These are phyloP conservation scores for Talaromyces sp. DNA, from an alignment of 2,329 filamentous ascomycete species.

Conservation along the genomic window DNA sequence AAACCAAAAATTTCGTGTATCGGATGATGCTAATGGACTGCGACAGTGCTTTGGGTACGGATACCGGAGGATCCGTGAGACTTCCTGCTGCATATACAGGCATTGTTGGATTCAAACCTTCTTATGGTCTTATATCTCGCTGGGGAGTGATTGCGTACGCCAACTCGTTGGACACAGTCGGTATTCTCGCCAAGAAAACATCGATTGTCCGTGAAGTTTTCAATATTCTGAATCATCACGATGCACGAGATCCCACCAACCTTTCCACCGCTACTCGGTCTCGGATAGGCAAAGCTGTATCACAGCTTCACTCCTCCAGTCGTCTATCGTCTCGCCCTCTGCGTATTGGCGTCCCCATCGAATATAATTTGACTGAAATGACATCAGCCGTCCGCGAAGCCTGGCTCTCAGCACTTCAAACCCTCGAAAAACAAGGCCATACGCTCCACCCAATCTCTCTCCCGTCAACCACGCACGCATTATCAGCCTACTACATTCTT, in stretches of 20 bases:
- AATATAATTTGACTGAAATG: constrained; percentile 87
- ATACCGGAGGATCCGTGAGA: constrained; percentile 85
- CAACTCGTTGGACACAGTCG: constrained; percentile 88
- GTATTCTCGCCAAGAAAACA: constrained; percentile 60
- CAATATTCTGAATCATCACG: constrained; percentile 53
- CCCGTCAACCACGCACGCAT: constrained; percentile 74
- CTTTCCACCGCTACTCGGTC: constrained; percentile 54
- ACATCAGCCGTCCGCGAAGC: constrained; percentile 61
- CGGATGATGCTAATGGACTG: constrained; percentile 7
- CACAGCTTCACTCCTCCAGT: constrained; percentile 19
- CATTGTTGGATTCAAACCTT: constrained; percentile 81
- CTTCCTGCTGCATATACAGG: constrained; percentile 84
- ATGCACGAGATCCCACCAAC: constrained; percentile 70
- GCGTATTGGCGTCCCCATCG: constrained; percentile 57
- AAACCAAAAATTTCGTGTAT: not conserved
- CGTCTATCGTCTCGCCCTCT: constrained; percentile 30
- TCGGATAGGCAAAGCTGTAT: constrained; percentile 44
- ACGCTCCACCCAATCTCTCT: constrained; percentile 71
- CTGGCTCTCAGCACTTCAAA: constrained; percentile 61
- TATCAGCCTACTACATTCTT: constrained; percentile 92
- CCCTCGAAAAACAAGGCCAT: constrained; percentile 61
- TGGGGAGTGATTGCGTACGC: constrained; percentile 87
- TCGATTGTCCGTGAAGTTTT: constrained; percentile 51
- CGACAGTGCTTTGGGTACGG: constrained; percentile 71
- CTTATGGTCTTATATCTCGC: constrained; percentile 79